Conservation (phyloP, 495 filamentous ascomycete species). For the Annulohypoxylon maeteangense region DNA sequence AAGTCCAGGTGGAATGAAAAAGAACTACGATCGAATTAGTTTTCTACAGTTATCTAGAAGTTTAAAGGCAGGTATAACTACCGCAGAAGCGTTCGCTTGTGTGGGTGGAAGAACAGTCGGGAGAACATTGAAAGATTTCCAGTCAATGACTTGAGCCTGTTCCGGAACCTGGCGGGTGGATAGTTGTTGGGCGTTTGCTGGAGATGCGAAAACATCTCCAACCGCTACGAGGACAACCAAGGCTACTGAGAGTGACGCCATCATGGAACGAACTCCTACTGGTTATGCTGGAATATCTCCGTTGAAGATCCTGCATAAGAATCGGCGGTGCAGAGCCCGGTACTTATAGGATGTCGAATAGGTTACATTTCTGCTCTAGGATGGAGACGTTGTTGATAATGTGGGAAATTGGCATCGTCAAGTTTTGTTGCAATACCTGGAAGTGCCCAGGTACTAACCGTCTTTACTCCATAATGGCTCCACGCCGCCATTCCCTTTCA, state of each 20-base stretch:
- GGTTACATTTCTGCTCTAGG: not conserved
- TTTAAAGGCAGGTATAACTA: conserved; percentile 16
- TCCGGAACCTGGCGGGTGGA: conserved; percentile 47
- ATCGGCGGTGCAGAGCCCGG: not conserved
- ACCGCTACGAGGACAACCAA: conserved; percentile 19
- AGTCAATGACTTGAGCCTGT: conserved; percentile 57
- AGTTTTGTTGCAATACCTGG: not conserved
- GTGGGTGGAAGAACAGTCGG: conserved; percentile 44
- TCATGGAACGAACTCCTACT: conserved; percentile 22
- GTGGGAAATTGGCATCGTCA: conserved; percentile 14
- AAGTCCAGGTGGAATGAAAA: conserved; percentile 52
- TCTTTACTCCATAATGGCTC: not conserved
- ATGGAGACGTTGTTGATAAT: conserved; percentile 4
- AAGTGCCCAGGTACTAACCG: not conserved
- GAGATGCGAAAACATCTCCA: conserved; percentile 3
- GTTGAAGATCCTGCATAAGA: not conserved
- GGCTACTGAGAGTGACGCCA: conserved; percentile 24
- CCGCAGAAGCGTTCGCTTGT: conserved; percentile 41
- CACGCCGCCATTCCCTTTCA: not conserved
- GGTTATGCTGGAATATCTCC: not conserved
- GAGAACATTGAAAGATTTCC: conserved; percentile 55
- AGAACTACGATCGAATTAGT: conserved; percentile 41
- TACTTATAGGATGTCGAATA: conserved; percentile 15
- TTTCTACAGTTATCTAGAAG: not conserved
- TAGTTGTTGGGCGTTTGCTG: conserved; percentile 3